Evolutionary conservation across 1,139 yeast genomes (phyloP).

Genomic region (Wickerhamiella pararugosa): DNA sequence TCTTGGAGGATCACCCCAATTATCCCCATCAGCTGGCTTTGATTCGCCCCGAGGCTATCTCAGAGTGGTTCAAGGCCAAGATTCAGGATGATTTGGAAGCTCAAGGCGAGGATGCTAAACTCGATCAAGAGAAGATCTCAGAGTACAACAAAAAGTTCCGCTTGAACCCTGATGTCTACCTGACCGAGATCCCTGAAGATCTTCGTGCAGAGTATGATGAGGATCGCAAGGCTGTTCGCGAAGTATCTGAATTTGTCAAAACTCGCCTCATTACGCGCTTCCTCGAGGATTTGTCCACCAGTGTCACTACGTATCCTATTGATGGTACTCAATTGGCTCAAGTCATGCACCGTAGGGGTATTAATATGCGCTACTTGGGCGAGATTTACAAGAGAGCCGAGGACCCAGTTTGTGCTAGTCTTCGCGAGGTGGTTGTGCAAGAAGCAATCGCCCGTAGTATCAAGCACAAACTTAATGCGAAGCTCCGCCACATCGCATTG

Average conservation of each 20-base stretch:
- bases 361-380: conserved; percentile 82
- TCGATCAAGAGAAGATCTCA: conserved; percentile 21
- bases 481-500: conserved; percentile 36
- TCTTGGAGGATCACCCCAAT: conserved; percentile 37
- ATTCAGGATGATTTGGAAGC: conserved; percentile 37
- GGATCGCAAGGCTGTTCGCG: conserved; percentile 52
- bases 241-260: conserved; percentile 49
- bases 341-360: conserved; percentile 64
- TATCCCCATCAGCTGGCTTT: conserved; percentile 76
- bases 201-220: conserved; percentile 24
- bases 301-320: conserved; percentile 48
- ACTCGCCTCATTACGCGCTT: conserved; percentile 48
- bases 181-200: conserved; percentile 28
- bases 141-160: conserved; percentile 43
- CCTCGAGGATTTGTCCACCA: conserved; percentile 37
- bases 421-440: conserved; percentile 7
- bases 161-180: conserved; percentile 65
- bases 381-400: conserved; percentile 14
- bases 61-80: conserved; percentile 73
- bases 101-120: conserved; percentile 23
- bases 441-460: conserved; percentile 36
- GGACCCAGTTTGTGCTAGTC: not conserved
- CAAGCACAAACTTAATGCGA: conserved; percentile 55
- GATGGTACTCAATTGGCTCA: conserved; percentile 67
- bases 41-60: conserved; percentile 76